phyloP scores from a whole-genome alignment of 805 yeast genomes.

The Lipomyces orientalis region DNA sequence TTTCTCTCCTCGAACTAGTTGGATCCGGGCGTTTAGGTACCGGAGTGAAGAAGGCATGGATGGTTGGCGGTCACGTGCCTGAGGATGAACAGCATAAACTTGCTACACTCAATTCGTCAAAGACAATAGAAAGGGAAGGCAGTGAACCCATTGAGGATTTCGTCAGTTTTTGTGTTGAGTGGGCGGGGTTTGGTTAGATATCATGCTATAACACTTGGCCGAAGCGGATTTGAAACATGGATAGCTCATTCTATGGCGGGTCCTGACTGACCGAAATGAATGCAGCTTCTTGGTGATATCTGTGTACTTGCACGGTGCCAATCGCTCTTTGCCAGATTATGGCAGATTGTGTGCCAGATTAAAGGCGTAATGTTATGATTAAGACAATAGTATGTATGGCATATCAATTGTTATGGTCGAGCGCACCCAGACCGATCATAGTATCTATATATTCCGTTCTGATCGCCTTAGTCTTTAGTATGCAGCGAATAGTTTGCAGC shows the following conservation, averaged over 20 bases:
- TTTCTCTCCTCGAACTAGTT: constrained; percentile 64
- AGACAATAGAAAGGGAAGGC: neutral
- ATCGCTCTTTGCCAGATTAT: neutral
- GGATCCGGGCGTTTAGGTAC: constrained; percentile 93
- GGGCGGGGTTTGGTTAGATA: constrained; percentile 91
- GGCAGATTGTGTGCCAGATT: too few species aligned
- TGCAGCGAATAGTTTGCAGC: too few species aligned
- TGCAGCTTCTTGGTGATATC: neutral
- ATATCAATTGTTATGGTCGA: neutral
- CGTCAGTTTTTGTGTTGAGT: constrained; percentile 75
- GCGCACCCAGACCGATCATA: too few species aligned
- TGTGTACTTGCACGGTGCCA: neutral
- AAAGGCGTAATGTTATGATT: too few species aligned
- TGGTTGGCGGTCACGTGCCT: constrained; percentile 49
- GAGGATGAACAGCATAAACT: constrained; percentile 19
- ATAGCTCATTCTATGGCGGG: neutral
- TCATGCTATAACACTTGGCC: neutral
- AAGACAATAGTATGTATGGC: too few species aligned
- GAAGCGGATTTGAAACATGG: neutral
- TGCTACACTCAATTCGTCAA: constrained; percentile 13
- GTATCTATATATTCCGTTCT: neutral
- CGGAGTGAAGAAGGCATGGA: constrained; percentile 86
- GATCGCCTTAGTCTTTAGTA: neutral
- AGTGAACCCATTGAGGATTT: constrained; percentile 39
- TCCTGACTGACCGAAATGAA: neutral